phyloP scores from a whole-genome alignment of 2,329 filamentous ascomycete species.

The Pseudogymnoascus sp. region DNA sequence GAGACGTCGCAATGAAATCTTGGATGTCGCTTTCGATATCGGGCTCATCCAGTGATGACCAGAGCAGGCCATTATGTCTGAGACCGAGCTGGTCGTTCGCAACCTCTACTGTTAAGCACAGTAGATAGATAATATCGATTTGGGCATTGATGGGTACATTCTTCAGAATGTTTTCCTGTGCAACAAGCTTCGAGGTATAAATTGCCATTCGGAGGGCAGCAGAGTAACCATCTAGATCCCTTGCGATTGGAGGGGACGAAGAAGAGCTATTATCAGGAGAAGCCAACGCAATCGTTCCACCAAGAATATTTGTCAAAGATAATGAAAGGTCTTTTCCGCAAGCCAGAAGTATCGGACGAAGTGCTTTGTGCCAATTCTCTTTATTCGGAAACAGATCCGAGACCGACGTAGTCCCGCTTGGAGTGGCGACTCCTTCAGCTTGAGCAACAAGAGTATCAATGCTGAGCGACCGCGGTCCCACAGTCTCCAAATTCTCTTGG shows the following conservation, averaged over 20 bases:
- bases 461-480: conserved; percentile 43
- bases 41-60: conserved; percentile 34
- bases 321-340: conserved; percentile 53
- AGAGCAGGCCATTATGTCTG: conserved; percentile 39
- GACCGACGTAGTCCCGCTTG: conserved; percentile 26
- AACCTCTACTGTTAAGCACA: conserved; percentile 44
- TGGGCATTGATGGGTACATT: conserved; percentile 36
- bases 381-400: conserved; percentile 54
- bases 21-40: conserved; percentile 24
- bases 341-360: conserved; percentile 46
- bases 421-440: conserved; percentile 34
- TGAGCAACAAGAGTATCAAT: conserved; percentile 48
- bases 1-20: conserved; percentile 16
- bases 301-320: conserved; percentile 65
- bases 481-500: conserved; percentile 46
- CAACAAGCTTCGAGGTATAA: conserved; percentile 56
- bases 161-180: conserved; percentile 33
- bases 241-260: conserved; percentile 30
- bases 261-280: conserved; percentile 23
- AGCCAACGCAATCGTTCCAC: conserved; percentile 62
- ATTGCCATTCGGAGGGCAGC: conserved; percentile 67
- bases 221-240: conserved; percentile 64
- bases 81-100: conserved; percentile 45
- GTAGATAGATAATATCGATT: conserved; percentile 44
- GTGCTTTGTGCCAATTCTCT: conserved; percentile 56